phyloP scores from a whole-genome alignment of 75 land plant species.

The Ceratopteris richardii region DNA sequence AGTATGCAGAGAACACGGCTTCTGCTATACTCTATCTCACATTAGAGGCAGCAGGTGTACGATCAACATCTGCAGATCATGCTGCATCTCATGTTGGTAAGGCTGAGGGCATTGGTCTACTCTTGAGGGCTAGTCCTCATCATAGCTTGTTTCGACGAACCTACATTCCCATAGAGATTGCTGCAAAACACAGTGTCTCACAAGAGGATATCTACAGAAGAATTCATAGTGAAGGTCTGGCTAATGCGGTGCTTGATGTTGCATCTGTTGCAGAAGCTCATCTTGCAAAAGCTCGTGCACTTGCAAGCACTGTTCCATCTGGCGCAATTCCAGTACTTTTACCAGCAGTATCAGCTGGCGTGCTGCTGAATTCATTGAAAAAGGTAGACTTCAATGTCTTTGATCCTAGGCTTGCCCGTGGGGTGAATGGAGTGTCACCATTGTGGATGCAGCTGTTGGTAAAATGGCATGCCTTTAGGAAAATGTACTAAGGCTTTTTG shows the following conservation, averaged over 20 bases:
- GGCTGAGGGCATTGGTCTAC: slow-evolving; percentile 79
- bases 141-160: slow-evolving; percentile 60
- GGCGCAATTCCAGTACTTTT: slow-evolving; percentile 67
- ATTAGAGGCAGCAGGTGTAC: slow-evolving; percentile 87
- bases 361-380: slow-evolving; percentile 48
- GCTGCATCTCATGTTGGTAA: slow-evolving; percentile 97
- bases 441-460: slow-evolving; percentile 78
- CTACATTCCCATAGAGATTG: slow-evolving; percentile 71
- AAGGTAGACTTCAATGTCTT: slow-evolving; percentile 75
- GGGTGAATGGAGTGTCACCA: slow-evolving; percentile 73
- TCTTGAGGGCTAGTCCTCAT: slow-evolving; percentile 64
- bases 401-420: slow-evolving; percentile 71
- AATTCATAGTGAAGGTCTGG: slow-evolving; percentile 49
- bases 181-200: slow-evolving; percentile 68
- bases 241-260: slow-evolving; percentile 77
- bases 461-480: slow-evolving; percentile 77
- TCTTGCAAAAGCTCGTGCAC: slow-evolving; percentile 68
- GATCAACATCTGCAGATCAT: slow-evolving; percentile 88
- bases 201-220: slow-evolving; percentile 43
- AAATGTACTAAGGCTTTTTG: slow-evolving; percentile 44
- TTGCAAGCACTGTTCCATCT: slow-evolving; percentile 57
- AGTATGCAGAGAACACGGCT: slow-evolving; percentile 83
- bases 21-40: slow-evolving; percentile 82
- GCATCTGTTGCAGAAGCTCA: slow-evolving; percentile 85
- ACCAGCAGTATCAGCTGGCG: slow-evolving; percentile 81